Evolutionary conservation across 2,329 filamentous ascomycete genomes (phyloP), one percentile per base, ranked within the genome.

Genomic region (Drechmeria coniospora): DNA sequence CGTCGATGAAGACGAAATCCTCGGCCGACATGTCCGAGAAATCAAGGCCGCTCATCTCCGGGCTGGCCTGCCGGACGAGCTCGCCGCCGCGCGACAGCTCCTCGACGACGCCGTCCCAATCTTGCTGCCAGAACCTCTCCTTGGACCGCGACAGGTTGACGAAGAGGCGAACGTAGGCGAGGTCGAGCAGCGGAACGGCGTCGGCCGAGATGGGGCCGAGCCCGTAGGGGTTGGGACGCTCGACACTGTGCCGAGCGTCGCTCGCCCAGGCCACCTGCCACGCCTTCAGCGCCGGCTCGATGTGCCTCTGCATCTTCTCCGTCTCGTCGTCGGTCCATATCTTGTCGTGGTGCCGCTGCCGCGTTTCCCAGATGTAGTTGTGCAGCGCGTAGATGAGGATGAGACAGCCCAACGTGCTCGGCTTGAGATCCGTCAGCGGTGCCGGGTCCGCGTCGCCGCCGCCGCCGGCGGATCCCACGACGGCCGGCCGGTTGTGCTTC

Each of bases 311-410:
- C 84, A 95, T 92, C 37, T 84, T 83, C 40, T 95, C 86, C 0
- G 83, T 92, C 52, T 95, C 87, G 38, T 87, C 78, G 19, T 77
- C 73, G 2, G 84, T 92, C 87, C 87, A 94, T 26, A 83, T 65
- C 36, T 83, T 77, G 41, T 80, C 84, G 41, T 86, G 77, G 41
- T 94, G 86, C 28, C 84, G 67, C 52, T 93, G 86, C 15, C 87
- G 69, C 0, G 86, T 94, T 54, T 95, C 87, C 90, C 90, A 95
- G 24, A 95, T 94, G 51, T 93, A 94, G 42, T 94, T 94, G 56
- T 95, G 90, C 15, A 95, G 63, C 4, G 90, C 86, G 46, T 93
- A 87, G 48, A 95, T 94, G 36, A 98, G 58, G 5, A 94, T 68
- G 17, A 94, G 63, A 47, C 84, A 93, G 7, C 87, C 90, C 49